These are phyloP conservation scores for Rhodomyrtus tomentosa DNA, from an alignment of 345 rosid genomes.

Conservation along the genomic window DNA sequence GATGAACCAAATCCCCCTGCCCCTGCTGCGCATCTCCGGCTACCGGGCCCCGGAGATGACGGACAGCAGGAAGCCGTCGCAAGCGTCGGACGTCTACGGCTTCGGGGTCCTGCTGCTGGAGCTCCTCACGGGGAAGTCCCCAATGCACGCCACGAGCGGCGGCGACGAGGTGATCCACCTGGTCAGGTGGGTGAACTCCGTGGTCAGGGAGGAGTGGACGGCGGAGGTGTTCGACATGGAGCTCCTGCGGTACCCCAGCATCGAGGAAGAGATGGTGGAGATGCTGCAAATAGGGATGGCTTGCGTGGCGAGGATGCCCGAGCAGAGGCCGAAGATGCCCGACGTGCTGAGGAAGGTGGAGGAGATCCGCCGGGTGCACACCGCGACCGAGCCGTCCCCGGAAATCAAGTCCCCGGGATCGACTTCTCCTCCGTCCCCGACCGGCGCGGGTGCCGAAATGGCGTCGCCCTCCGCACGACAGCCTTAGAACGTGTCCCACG, in stretches of 20 bases:
- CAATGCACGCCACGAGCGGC: conserved; percentile 33
- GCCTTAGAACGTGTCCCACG: neutral
- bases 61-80: conserved; percentile 69
- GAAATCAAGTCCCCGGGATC: conserved; percentile 35
- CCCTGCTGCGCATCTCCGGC: conserved; percentile 49
- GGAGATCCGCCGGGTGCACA: conserved; percentile 33
- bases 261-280: conserved; percentile 97
- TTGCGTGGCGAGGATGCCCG: conserved; percentile 66
- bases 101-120: conserved; percentile 80
- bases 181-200: conserved; percentile 93
- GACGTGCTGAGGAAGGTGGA: conserved; percentile 61
- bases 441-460: conserved; percentile 14
- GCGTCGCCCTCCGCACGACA: neutral
- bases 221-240: conserved; percentile 89
- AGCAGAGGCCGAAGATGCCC: conserved; percentile 66
- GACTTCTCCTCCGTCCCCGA: conserved; percentile 27
- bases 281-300: conserved; percentile 87
- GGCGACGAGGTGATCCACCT: conserved; percentile 65
- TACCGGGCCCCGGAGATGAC: conserved; percentile 91
- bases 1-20: conserved; percentile 56
- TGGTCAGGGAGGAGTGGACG: conserved; percentile 97
- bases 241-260: conserved; percentile 76
- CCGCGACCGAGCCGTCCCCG: conserved; percentile 20
- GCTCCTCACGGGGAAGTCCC: conserved; percentile 82
- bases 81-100: conserved; percentile 71